A percentile compares a stretch with the other conserved stretches of the same genome.
Conservation (phyloP, 2,329 filamentous ascomycete species). For the Paecilomyces variotii region DNA sequence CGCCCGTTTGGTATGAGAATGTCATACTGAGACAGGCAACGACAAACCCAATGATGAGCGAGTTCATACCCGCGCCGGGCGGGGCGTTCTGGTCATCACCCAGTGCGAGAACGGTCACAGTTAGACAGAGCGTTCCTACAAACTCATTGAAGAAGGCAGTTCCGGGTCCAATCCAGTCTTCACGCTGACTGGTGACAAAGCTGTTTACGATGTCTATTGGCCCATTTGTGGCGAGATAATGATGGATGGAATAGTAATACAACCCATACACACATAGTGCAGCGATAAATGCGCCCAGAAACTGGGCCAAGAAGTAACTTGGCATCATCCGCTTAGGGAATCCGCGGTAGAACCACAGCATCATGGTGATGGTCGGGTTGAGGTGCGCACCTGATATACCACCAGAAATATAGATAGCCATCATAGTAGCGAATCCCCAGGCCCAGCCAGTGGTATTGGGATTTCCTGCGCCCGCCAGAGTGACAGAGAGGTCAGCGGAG, state of each 20-base stretch:
- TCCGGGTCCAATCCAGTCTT: constrained; percentile 26
- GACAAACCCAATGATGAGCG: constrained; percentile 42
- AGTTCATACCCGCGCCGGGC: constrained; percentile 45
- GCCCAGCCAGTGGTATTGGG: constrained; percentile 38
- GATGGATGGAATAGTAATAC: constrained; percentile 26
- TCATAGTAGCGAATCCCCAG: constrained; percentile 50
- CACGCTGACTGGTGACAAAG: constrained; percentile 40
- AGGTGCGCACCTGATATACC: constrained; percentile 42
- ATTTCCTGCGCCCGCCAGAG: constrained; percentile 30
- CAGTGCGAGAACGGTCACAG: constrained; percentile 36
- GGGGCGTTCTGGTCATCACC: constrained; percentile 42
- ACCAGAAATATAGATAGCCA: constrained; percentile 41
- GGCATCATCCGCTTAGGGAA: constrained; percentile 46
- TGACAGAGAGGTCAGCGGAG: constrained; percentile 41
- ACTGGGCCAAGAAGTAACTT: constrained; percentile 45
- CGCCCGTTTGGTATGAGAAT: constrained; percentile 42
- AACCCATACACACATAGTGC: constrained; percentile 40
- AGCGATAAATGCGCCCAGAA: constrained; percentile 46
- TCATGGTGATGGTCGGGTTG: constrained; percentile 37
- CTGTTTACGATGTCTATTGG: constrained; percentile 26
- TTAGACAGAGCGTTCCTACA: constrained; percentile 34
- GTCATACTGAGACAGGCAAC: constrained; percentile 23
- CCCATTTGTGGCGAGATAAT: constrained; percentile 23
- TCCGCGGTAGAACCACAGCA: constrained; percentile 43
- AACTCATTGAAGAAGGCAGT: constrained; percentile 45